These are phyloP conservation scores for Phytophthora sansomeana DNA, from an alignment of 352 stramenopile genomes.

Conservation along the genomic window DNA sequence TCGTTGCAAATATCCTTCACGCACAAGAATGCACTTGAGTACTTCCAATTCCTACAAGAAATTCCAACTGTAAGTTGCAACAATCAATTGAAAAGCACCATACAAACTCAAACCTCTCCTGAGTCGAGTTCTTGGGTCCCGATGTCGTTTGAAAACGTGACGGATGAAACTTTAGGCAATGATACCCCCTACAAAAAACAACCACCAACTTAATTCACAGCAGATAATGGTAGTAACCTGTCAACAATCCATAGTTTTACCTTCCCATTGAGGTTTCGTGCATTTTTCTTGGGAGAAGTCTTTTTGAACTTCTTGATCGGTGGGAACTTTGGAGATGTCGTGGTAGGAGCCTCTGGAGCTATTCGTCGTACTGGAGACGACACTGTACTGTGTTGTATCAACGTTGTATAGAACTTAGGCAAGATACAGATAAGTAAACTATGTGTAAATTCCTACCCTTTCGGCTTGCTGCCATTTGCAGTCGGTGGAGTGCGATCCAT, in stretches of 20 bases:
- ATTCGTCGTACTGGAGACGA: slow-evolving; percentile 21
- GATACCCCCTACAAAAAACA: slow-evolving; percentile 19
- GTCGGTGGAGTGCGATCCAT: slow-evolving; percentile 24
- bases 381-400: not conserved
- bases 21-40: slow-evolving; percentile 90
- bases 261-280: slow-evolving; percentile 24
- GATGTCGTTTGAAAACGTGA: slow-evolving; percentile 39
- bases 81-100: not conserved
- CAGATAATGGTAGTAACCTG: too few species aligned
- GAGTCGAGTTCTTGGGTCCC: slow-evolving; percentile 46
- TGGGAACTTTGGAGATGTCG: slow-evolving; percentile 27
- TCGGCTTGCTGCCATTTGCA: slow-evolving; percentile 25
- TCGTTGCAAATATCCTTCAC: slow-evolving; percentile 89
- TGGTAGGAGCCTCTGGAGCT: slow-evolving; percentile 7
- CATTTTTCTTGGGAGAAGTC: slow-evolving; percentile 22
- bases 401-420: not conserved
- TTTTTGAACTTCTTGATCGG: slow-evolving; percentile 35
- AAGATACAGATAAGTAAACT: too few species aligned
- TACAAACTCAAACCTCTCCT: slow-evolving; percentile 48
- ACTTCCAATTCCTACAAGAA: slow-evolving; percentile 81
- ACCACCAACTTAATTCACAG: not conserved
- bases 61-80: not conserved
- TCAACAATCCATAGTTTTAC: not conserved
- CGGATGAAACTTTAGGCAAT: slow-evolving; percentile 52
- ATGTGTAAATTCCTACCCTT: slow-evolving; percentile 16